Evolutionary conservation across 2,329 filamentous ascomycete species (phyloP), one percentile per base, ranked within the genome.

Genomic region (Fusarium sp.): DNA sequence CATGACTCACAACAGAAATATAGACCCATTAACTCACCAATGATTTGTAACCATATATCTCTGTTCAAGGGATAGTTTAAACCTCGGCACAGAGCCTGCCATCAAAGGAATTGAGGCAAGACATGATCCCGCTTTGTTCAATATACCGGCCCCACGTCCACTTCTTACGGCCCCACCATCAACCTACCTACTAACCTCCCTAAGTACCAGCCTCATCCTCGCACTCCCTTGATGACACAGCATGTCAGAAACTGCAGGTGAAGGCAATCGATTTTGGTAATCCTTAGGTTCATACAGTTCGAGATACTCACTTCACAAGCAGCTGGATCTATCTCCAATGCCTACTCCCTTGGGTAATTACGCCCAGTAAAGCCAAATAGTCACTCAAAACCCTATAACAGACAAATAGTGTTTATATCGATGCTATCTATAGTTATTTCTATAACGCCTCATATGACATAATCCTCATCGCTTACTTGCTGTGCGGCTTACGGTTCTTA

Each of bases 61-160:
- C n/a, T 20, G n/a, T 28, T 28, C 23, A 30, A 51, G 38, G n/a
- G 23, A 8, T 38, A 13, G 11, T 18, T 34, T 11, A 15, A 36
- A 38, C 12, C 33, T 20, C n/a, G 34, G 34, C 40, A 18, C 23
- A 28, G 13, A 26, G 34, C 23, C 9, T 12, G 16, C n/a, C 47
- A 16, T 38, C 16, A 11, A 51, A 61, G 31, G 28, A 59, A 61
- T 38, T 55, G 61, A 65, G 54, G 61, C 61, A 55, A 65, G 54
- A 61, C 20, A 36, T 45, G 31, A 49, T 54, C 41, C 40, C 34
- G 34, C 34, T 64, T 62, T 33, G 40, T 44, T 44, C 60, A 54
- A 56, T 36, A 45, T 44, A 45, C 49, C 61, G 46, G 55, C 62
- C 60, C 62, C 60, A 60, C 60, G 15, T 33, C 13, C 11, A 33